Evolutionary conservation across 306 rosid species (phyloP).

Genomic region (Parietaria judaica): DNA sequence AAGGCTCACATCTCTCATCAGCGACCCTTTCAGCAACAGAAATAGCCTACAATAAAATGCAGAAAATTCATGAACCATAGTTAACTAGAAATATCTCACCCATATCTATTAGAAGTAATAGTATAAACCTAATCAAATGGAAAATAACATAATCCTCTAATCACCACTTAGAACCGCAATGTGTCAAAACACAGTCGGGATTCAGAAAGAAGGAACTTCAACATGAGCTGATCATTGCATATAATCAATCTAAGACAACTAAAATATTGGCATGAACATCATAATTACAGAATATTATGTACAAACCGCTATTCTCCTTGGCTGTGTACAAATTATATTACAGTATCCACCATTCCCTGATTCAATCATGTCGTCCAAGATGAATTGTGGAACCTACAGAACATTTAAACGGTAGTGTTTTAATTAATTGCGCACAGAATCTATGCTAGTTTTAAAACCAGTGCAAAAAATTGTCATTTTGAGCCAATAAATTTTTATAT

Average conservation of each 20-base stretch:
- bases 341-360: conserved; percentile 69
- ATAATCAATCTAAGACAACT: no score
- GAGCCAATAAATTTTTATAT: conserved; percentile 12
- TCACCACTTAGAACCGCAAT: neutral
- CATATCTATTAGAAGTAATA: neutral
- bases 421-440: neutral
- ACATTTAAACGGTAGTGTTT: conserved; percentile 14
- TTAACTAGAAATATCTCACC: neutral
- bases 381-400: conserved; percentile 85
- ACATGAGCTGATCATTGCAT: no score
- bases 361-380: conserved; percentile 87
- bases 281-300: neutral
- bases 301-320: conserved; percentile 93
- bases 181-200: neutral
- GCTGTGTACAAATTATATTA: conserved; percentile 89
- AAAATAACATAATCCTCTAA: neutral
- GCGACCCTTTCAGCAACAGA: conserved; percentile 98
- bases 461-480: conserved; percentile 3
- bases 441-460: neutral
- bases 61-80: conserved; percentile 14
- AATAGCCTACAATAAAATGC: conserved; percentile 51
- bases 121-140: neutral
- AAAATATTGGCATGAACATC: no score
- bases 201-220: neutral
- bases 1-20: conserved; percentile 83